phyloP scores from a whole-genome alignment of 2,329 filamentous ascomycete genomes.

The Sclerotinia borealis region DNA sequence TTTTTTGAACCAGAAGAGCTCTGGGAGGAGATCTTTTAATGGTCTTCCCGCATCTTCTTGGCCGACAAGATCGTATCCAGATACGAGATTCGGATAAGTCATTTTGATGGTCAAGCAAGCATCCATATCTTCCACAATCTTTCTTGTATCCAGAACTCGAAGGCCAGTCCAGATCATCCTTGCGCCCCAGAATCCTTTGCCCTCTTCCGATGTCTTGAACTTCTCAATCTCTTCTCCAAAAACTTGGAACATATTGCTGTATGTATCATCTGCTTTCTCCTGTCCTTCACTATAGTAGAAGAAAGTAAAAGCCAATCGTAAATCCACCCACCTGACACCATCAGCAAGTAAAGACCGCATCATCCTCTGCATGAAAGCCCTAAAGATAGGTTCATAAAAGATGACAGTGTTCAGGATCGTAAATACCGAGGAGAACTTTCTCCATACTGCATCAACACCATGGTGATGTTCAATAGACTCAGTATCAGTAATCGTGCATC shows the following conservation, averaged over 20 bases:
- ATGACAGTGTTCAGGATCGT: slow-evolving; percentile 66
- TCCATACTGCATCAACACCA: slow-evolving; percentile 78
- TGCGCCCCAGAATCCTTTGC: slow-evolving; percentile 75
- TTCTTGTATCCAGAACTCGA: slow-evolving; percentile 55
- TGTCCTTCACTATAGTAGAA: slow-evolving; percentile 60
- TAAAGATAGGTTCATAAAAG: slow-evolving; percentile 86
- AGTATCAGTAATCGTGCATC: slow-evolving; percentile 63
- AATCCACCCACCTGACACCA: slow-evolving; percentile 77
- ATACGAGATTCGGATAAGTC: slow-evolving; percentile 70
- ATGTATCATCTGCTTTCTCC: slow-evolving; percentile 62
- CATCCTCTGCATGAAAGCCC: slow-evolving; percentile 65
- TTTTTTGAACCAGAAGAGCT: slow-evolving; percentile 91
- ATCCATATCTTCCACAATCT: slow-evolving; percentile 76
- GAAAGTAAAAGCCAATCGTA: slow-evolving; percentile 68
- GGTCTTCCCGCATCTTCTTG: slow-evolving; percentile 77
- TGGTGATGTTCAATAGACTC: slow-evolving; percentile 77
- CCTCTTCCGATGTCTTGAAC: slow-evolving; percentile 67
- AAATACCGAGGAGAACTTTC: slow-evolving; percentile 73
- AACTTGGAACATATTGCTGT: slow-evolving; percentile 62
- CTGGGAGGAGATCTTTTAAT: slow-evolving; percentile 69
- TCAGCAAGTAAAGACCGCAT: slow-evolving; percentile 69
- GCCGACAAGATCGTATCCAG: slow-evolving; percentile 85
- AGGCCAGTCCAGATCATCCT: slow-evolving; percentile 80
- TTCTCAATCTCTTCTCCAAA: slow-evolving; percentile 71
- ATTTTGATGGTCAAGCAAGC: slow-evolving; percentile 78